phyloP scores from a whole-genome alignment of 306 rosid species.

The Geum urbanum region DNA sequence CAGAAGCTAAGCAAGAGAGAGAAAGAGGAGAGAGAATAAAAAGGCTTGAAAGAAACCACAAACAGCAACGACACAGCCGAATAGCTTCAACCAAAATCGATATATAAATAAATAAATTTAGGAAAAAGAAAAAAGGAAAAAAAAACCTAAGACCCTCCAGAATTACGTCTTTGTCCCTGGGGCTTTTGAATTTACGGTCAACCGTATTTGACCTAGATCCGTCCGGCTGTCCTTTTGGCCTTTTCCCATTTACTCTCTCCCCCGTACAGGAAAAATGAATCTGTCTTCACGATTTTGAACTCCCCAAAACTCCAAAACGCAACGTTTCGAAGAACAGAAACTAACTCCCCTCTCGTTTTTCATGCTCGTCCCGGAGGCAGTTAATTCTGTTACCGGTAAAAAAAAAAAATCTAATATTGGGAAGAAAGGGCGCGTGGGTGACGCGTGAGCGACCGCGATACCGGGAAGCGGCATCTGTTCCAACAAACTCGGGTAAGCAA shows the following conservation, averaged over 20 bases:
- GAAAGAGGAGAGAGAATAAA: too few species aligned
- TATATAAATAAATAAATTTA: conserved; percentile 1
- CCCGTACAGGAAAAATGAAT: conserved; percentile 32
- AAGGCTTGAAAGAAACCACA: conserved; percentile 30
- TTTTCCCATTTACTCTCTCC: conserved; percentile 12
- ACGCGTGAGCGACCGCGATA: too few species aligned
- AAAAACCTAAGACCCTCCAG: background rate
- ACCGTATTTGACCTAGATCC: conserved; percentile 66
- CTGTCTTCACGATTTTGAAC: conserved; percentile 47
- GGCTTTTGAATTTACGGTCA: conserved; percentile 40
- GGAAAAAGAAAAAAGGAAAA: background rate
- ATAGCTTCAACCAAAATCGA: conserved; percentile 14
- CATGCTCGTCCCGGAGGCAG: conserved; percentile 16
- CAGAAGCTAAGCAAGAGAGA: background rate
- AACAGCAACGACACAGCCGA: conserved; percentile 48
- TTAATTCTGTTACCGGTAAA: conserved; percentile 29
- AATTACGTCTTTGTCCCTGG: conserved; percentile 17
- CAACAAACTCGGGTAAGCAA: too few species aligned
- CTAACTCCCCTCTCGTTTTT: background rate
- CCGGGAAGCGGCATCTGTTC: background rate
- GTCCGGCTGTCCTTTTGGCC: conserved; percentile 15
- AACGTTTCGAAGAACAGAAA: background rate
- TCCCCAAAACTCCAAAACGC: conserved; percentile 8
- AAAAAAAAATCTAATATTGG: conserved; percentile 27
- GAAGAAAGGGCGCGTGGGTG: background rate